These are phyloP conservation scores for Kwoniella heveanensis DNA, from an alignment of 768 basidiomycete genomes.

Conservation along the genomic window DNA sequence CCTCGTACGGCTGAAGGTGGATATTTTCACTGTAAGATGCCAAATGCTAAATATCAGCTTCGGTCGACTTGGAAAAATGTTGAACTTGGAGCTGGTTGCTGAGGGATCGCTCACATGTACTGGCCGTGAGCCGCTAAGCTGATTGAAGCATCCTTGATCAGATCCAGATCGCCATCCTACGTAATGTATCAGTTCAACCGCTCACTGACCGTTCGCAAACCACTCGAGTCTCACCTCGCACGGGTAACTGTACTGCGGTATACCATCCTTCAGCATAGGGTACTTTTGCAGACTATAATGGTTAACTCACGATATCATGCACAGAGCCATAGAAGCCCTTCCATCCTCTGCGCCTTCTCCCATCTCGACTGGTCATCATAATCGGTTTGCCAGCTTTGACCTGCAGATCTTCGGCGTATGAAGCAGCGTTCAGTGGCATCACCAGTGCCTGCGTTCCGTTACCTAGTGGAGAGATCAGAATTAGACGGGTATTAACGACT, in stretches of 20 bases:
- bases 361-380: conserved; percentile 27
- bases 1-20: conserved; percentile 73
- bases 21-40: conserved; percentile 59
- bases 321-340: conserved; percentile 80
- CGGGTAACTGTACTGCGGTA: conserved; percentile 64
- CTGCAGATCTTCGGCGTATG: conserved; percentile 67
- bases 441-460: conserved; percentile 91
- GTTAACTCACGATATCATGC: conserved; percentile 78
- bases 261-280: too few relatives aligned
- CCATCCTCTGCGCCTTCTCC: conserved; percentile 55
- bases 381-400: conserved; percentile 53
- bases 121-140: conserved; percentile 81
- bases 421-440: conserved; percentile 90
- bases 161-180: conserved; percentile 75
- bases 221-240: conserved; percentile 68
- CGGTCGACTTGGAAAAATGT: too few relatives aligned
- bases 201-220: too few relatives aligned
- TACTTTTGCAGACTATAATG: too few relatives aligned
- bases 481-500: too few relatives aligned
- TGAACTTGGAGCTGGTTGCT: too few relatives aligned
- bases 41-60: too few relatives aligned
- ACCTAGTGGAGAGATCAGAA: conserved; percentile 57
- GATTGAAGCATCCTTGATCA: conserved; percentile 85
- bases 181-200: background rate
- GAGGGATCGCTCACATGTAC: conserved; percentile 60